Base-by-base conservation (phyloP, 306 rosid species). In the Lathyrus oleraceus region DNA sequence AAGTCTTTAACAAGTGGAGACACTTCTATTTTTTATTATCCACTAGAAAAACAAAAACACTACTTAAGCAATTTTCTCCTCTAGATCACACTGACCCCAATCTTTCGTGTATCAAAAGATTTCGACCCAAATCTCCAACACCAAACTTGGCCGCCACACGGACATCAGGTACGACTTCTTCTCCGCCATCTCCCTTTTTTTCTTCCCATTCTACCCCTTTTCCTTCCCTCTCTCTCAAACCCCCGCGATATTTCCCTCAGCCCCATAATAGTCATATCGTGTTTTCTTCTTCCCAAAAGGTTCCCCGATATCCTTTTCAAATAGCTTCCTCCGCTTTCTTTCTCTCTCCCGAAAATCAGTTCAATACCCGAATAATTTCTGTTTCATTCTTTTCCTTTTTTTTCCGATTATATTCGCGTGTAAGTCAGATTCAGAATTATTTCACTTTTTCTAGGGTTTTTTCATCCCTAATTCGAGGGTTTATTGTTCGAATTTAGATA, bases 101-200 rank as follows among this genome's bases (percentile, higher is more conserved):
- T 53, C 35, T 7, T 23, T 53, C n/a, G 32, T 11, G 5, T 2
- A 54, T 23, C 61, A 21, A 15, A 21, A 15, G n/a, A 54, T 54
- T 54, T 21, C 15, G 9, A 54, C 67, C 67, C 47, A 17, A 59
- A 10, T n/a, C 39, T 3, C 51, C 69, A 20, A 30, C 56, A 43
- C 71, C 61, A 61, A 49, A 48, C 61, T 71, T 59, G 19, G 61
- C 69, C 61, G 76, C 23, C 69, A 32, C 8, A 48, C 61, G 58
- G 38, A 8, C 10, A 74, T 39, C 56, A 73, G 78, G 78, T 64
- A 39, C n/a, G 36, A 42, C 14, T 6, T 17, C 14, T 6, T 17
- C 32, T 14, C 25, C n/a, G 3, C 13, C 13, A 9, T 8, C 20
- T 16, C 15, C 45, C 25, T 1, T 0, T 19, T 10, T 70, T 21